These are phyloP conservation scores for Willaertia magna DNA, from an alignment of 208 protist genomes.

Conservation along the genomic window DNA sequence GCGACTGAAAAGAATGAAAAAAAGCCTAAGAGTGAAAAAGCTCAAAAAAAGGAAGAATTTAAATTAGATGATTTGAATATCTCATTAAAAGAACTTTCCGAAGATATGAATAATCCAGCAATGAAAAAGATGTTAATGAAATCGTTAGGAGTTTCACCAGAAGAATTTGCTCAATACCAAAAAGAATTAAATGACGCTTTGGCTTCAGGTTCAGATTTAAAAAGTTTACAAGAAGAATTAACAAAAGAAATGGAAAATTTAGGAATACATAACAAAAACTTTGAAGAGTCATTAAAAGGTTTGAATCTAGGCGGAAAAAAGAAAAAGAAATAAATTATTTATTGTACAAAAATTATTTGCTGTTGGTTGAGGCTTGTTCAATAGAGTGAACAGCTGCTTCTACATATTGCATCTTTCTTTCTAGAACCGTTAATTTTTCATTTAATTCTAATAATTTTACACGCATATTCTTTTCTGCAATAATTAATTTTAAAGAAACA, in stretches of 20 bases:
- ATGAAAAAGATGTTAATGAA: background rate
- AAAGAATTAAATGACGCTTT: background rate
- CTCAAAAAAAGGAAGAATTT: too few relatives aligned
- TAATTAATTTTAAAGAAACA: background rate
- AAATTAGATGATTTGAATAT: too few relatives aligned
- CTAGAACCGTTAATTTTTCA: background rate
- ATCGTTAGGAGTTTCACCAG: background rate
- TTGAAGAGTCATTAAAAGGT: background rate
- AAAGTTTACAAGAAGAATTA: background rate
- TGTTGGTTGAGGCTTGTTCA: background rate
- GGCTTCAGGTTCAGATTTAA: background rate
- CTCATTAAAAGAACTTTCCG: background rate
- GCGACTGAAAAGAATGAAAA: too few relatives aligned
- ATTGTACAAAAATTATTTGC: background rate
- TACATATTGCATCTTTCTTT: conserved; percentile 12
- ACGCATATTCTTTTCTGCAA: background rate
- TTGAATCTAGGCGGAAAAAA: background rate
- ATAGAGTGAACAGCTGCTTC: background rate
- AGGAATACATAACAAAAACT: background rate
- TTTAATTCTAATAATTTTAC: background rate
- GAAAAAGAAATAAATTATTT: background rate
- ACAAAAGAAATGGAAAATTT: background rate
- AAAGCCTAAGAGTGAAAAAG: too few relatives aligned
- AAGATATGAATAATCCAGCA: background rate
- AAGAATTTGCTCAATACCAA: background rate